Conservation (phyloP, 129 eudicot genomes). For the Escallonia rubra region DNA sequence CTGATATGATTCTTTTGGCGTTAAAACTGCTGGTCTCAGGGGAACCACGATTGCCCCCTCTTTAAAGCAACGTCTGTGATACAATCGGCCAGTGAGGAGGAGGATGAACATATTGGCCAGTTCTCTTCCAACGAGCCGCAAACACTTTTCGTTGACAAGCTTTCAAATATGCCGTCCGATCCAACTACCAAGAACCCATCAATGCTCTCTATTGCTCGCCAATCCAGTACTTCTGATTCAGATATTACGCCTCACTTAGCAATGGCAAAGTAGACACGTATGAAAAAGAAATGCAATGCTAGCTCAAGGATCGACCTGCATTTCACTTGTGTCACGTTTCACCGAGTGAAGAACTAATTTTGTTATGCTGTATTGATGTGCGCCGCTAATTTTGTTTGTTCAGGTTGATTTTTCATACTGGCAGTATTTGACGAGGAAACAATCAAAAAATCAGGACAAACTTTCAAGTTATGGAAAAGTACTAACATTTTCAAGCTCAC, state of each 20-base stretch:
- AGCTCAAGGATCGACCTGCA: no score
- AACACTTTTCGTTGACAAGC: conserved; percentile 41
- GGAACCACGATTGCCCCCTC: conserved; percentile 62
- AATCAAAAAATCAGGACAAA: no score
- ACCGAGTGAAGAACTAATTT: no score
- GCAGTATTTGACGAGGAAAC: no score
- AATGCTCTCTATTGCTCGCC: conserved; percentile 34
- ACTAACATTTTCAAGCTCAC: conserved; percentile 50
- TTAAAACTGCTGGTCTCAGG: conserved; percentile 10
- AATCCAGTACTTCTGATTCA: conserved; percentile 47
- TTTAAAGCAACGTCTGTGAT: conserved; percentile 45
- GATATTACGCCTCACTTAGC: conserved; percentile 66
- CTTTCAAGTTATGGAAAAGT: no score
- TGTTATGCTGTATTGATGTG: no score
- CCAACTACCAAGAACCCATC: conserved; percentile 52
- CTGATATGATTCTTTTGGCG: no score
- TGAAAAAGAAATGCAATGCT: no score
- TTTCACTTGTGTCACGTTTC: no score
- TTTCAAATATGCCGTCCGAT: conserved; percentile 73
- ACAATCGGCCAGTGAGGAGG: conserved; percentile 33
- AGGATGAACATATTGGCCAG: conserved; percentile 8
- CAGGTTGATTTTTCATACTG: no score
- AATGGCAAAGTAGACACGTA: no score
- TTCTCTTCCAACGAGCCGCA: conserved; percentile 38
- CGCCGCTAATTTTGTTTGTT: no score